Base-by-base conservation (phyloP, 495 filamentous ascomycete genomes). In the Penicillium canariense region DNA sequence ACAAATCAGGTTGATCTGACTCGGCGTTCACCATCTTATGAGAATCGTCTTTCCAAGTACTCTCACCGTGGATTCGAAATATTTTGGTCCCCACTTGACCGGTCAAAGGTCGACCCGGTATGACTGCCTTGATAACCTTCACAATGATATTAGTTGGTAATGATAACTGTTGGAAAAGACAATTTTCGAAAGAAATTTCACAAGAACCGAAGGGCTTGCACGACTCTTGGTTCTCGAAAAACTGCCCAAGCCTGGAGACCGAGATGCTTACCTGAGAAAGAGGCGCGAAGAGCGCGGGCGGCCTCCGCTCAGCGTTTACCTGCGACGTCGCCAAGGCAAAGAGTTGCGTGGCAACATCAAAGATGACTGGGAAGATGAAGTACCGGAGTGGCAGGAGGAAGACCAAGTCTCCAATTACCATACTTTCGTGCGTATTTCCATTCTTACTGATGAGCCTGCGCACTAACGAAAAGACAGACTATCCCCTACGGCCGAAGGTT, bases 21-120 rank as follows among this genome's bases (percentile, higher is more conserved):
- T 6, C 80, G 89, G 4, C 83, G 89, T 12, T 91, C 87, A 10
- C 89, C 89, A 0, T 91, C 88, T 0, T 95, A 93, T 61, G 89
- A 95, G 61, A 92, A 87, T 56, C 86, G 89, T 8, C 77, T 95
- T n/a, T 89, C 87, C 4, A 95, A 95, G 66, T 95, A 93, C 68
- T 87, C 85, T 20, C 89, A 86, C 63, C 76, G 89, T 11, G 87
- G 88, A 3, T 95, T 95, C 50, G 89, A 95, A 63, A 80, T 92
- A 3, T 88, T 87, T 65, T 93, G 87, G 83, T 74, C 82, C 0
- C 73, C 81, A 22, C 74, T 95, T 20, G 87, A 92, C 49, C 81
- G 89, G 18, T 79, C 81, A 3, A 80, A 79, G 9, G 76, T 95
- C 43, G 89, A 95, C 60, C 89, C 89, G 8, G 73, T 76, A 55